phyloP scores from a whole-genome alignment of 805 yeast species.

The Spathaspora sp. region DNA sequence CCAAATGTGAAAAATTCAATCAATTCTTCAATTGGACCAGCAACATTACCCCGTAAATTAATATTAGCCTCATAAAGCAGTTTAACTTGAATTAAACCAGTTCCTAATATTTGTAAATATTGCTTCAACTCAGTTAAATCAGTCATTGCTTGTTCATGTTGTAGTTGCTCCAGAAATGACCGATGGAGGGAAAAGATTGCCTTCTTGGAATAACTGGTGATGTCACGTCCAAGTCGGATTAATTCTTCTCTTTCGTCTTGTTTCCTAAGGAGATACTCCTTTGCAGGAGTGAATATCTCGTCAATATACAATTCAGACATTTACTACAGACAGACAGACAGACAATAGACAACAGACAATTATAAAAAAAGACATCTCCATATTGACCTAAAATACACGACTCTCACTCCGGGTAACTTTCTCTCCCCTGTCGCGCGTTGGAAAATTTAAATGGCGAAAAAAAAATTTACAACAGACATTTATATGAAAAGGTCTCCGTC shows the following conservation, averaged over 20 bases:
- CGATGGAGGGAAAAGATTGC: constrained; percentile 23
- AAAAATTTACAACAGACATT: not conserved
- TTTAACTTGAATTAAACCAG: constrained; percentile 6
- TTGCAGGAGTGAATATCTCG: constrained; percentile 17
- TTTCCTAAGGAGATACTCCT: constrained; percentile 14
- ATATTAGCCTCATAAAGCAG: constrained; percentile 10
- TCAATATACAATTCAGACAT: not conserved
- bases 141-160: not conserved
- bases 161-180: constrained; percentile 1
- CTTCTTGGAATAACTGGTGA: constrained; percentile 37
- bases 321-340: not conserved
- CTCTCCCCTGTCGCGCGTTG: not conserved
- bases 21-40: constrained; percentile 24
- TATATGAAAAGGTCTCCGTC: too few relatives aligned
- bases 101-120: constrained; percentile 11
- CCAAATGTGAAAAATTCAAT: constrained; percentile 23
- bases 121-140: constrained; percentile 9
- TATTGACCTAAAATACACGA: not conserved
- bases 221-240: constrained; percentile 32
- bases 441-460: not conserved
- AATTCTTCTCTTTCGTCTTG: constrained; percentile 32
- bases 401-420: not conserved
- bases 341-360: too few relatives aligned
- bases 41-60: constrained; percentile 14
- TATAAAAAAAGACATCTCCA: too few relatives aligned